These are phyloP conservation scores for Phycomyces nitens DNA, from an alignment of 192 early-diverging fungal species.

Conservation along the genomic window DNA sequence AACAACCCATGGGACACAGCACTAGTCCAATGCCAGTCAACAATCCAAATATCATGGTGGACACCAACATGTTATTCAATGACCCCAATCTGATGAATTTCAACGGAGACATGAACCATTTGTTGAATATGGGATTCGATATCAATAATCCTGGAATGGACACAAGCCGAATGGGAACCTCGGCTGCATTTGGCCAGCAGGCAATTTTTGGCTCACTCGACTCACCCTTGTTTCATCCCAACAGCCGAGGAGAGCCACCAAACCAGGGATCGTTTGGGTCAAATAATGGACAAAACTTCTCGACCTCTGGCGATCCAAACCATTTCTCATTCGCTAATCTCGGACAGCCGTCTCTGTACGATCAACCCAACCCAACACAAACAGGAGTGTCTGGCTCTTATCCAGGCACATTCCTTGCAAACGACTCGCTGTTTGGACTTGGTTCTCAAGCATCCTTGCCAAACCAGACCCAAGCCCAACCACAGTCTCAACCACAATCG, in stretches of 20 bases:
- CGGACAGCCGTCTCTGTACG: no score
- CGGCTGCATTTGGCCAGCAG: neutral
- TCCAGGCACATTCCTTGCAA: neutral
- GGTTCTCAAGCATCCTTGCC: neutral
- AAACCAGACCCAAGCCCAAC: neutral
- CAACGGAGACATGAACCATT: conserved; percentile 17
- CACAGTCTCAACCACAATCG: neutral
- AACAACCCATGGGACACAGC: conserved; percentile 2
- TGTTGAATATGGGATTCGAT: conserved; percentile 22
- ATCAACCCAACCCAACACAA: no score
- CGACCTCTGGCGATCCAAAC: neutral
- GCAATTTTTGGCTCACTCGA: conserved; percentile 1
- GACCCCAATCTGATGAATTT: conserved; percentile 16
- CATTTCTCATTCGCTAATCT: no score
- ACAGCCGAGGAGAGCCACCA: conserved; percentile 3
- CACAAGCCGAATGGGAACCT: neutral
- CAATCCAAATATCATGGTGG: conserved; percentile 16
- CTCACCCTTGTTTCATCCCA: conserved; percentile 1
- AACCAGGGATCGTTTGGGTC: neutral
- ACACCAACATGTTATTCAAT: conserved; percentile 24
- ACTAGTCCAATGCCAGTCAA: conserved; percentile 4
- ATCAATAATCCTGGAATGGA: neutral
- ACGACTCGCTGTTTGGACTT: neutral
- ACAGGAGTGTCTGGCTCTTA: conserved; percentile 1
- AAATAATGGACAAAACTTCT: neutral